Conservation (phyloP, 495 filamentous ascomycete genomes). For the Hyaloscypha bicolor region DNA sequence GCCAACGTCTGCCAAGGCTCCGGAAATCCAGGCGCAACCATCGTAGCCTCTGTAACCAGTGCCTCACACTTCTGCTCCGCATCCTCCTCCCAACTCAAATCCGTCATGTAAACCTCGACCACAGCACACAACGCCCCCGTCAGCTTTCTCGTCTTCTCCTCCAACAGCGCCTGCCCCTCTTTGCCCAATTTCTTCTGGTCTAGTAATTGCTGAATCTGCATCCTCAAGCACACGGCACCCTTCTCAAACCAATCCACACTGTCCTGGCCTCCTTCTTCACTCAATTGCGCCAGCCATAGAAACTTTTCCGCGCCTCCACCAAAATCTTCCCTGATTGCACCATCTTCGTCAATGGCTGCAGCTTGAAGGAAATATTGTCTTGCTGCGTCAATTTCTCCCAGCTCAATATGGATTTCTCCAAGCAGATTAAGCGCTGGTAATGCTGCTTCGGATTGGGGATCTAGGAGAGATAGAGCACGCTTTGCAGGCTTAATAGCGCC, state of each 20-base stretch:
- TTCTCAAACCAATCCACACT: slow-evolving; percentile 88
- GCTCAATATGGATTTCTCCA: slow-evolving; percentile 82
- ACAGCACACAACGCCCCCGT: slow-evolving; percentile 87
- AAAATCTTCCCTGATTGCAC: slow-evolving; percentile 51
- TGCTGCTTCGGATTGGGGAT: slow-evolving; percentile 36
- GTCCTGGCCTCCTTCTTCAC: slow-evolving; percentile 79
- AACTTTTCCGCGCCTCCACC: slow-evolving; percentile 89
- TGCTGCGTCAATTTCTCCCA: slow-evolving; percentile 77
- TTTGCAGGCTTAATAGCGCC: slow-evolving; percentile 68
- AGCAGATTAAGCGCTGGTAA: slow-evolving; percentile 75
- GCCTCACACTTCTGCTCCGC: slow-evolving; percentile 83
- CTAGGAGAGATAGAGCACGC: slow-evolving; percentile 56
- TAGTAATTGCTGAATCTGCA: slow-evolving; percentile 60
- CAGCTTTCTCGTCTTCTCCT: slow-evolving; percentile 76
- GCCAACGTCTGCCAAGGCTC: slow-evolving; percentile 93
- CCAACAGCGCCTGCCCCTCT: slow-evolving; percentile 46
- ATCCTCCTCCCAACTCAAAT: slow-evolving; percentile 88
- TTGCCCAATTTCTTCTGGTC: slow-evolving; percentile 38
- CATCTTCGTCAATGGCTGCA: slow-evolving; percentile 71
- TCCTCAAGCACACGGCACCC: slow-evolving; percentile 69
- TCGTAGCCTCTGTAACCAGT: slow-evolving; percentile 82
- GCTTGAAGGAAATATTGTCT: slow-evolving; percentile 68
- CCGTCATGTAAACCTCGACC: slow-evolving; percentile 97
- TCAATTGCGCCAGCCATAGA: slow-evolving; percentile 91
- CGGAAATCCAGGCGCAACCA: slow-evolving; percentile 70